Evolutionary conservation across 345 rosid species (phyloP), one percentile per base, ranked within the genome.

Genomic region (Eucalyptus leucophloia): DNA sequence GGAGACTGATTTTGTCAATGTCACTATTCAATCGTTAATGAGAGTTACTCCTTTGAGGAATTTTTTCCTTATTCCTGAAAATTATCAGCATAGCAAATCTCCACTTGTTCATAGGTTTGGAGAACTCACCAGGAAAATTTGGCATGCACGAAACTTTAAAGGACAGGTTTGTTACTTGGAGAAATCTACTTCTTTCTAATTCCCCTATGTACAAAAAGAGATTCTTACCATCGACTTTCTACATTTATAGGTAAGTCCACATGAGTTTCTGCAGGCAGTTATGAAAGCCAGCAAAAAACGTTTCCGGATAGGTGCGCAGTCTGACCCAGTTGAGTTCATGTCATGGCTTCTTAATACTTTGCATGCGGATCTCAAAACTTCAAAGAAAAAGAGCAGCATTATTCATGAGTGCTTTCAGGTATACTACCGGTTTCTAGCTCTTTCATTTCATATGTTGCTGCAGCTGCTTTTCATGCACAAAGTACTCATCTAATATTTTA

Each of bases 71-170:
- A 96, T 96, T 69, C 99, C 99, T 60, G 96, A 97, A 88, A 98
- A 98, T 91, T 98, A 98, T 92, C 94, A 93, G 92, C 96, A 96
- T 83, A 94, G 94, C 89, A 94, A 88, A 90, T 98, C 98, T 91
- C 94, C 96, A 87, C 99, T 96, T 93, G 98, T 96, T 89, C 98
- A 96, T 53, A 97, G 98, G 65, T 98, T 97, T 88, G 99, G 99
- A 88, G 99, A 97, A 90, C 99, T 97, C 87, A 94, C 98, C 9
- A 93, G 99, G 86, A 95, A 98, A 95, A 97, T 98, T 89, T 98
- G 99, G 99, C 98, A 97, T 92, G 95, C 99, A 58, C 94, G 96
- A 87, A 98, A 98, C 94, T 98, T 98, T 88, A 97, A 97, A 94
- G 99, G 99, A 93, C 99, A 97, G 97, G 99, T 98, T 69, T 90